Evolutionary conservation across 1,284 basidiomycete genomes (phyloP), one percentile per base, ranked within the genome.

Genomic region (Boletellus deceptivus): DNA sequence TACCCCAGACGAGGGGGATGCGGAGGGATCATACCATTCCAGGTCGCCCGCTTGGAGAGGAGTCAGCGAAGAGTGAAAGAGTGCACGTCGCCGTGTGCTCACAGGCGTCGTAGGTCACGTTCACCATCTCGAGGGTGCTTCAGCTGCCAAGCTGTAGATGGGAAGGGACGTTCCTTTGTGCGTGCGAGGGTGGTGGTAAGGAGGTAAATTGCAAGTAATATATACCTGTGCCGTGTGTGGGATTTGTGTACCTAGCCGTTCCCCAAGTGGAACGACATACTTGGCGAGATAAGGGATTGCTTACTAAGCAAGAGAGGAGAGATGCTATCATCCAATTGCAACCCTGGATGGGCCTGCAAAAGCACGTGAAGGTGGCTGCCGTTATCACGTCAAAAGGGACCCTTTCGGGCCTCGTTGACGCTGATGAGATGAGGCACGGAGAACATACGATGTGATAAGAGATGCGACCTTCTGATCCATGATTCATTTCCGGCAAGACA

Each of bases 1-100:
- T 46, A 76, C 68, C n/a, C 62, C 61, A 4, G 64, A 64, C 1
- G 67, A 20, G 20, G 20, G 72, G 37, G 75, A 68, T 36, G 70
- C 66, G 43, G 65, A 29, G 10, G 29, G 29, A 13, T 29, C 63
- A 40, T 68, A 69, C 55, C 71, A 71, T 48, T 71, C 33, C 16
- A 80, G 58, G 57, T 73, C 70, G 8, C 70, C 72, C 36, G 75
- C 76, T 78, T 63, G 29, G 29, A 8, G 46, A 31, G 33, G 33
- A 20, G 48, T 63, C 4, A 54, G 43, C 13, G 5, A 46, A 36
- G n/a, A 14, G 33, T 17, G 9, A 1, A 17, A 22, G 0, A 3
- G 27, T 18, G 1, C 10, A 1, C 25, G 8, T 2, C 33, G n/a
- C 11, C 4, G 3, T 16, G 9, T 17, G 46, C 71, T 43, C 41